Percentiles rank a stretch among this genome's conserved stretches.
Conservation (phyloP, 768 basidiomycete genomes). For the Trametes punicea region DNA sequence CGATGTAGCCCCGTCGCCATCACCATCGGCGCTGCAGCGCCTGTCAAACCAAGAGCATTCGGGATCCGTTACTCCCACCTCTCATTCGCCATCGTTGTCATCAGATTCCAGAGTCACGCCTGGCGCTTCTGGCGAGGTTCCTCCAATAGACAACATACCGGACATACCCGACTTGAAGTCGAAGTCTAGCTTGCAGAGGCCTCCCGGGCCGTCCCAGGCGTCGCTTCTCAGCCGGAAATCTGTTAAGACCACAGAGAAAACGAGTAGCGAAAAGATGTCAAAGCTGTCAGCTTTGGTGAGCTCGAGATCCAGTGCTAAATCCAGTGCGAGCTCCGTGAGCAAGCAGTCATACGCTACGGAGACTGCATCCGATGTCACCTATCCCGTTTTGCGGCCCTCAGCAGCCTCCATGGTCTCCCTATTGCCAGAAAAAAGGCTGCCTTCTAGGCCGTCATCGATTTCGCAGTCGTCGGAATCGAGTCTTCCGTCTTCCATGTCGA, state of each 20-base stretch:
- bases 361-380: constrained; percentile 66
- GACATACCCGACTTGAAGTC: constrained; percentile 54
- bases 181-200: constrained; percentile 36
- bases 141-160: constrained; percentile 48
- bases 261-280: constrained; percentile 40
- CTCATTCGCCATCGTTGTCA: constrained; percentile 36
- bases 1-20: constrained; percentile 60
- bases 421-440: constrained; percentile 6
- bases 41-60: constrained; percentile 57
- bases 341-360: constrained; percentile 52
- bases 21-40: constrained; percentile 60
- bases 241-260: constrained; percentile 2
- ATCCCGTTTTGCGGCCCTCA: constrained; percentile 67
- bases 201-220: constrained; percentile 8
- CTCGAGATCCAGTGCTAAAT: constrained; percentile 47
- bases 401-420: constrained; percentile 44
- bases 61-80: constrained; percentile 51
- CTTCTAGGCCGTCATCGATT: constrained; percentile 44
- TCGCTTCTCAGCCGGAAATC: constrained; percentile 21
- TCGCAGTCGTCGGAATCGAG: constrained; percentile 38
- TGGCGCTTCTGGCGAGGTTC: constrained; percentile 35
- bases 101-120: constrained; percentile 29
- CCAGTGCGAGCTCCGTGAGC: constrained; percentile 44
- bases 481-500: constrained; percentile 50
- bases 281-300: constrained; percentile 69